Evolutionary conservation across 495 filamentous ascomycete genomes (phyloP), one percentile per base, ranked within the genome.

Genomic region (Hyphodiscus hymeniophilus): DNA sequence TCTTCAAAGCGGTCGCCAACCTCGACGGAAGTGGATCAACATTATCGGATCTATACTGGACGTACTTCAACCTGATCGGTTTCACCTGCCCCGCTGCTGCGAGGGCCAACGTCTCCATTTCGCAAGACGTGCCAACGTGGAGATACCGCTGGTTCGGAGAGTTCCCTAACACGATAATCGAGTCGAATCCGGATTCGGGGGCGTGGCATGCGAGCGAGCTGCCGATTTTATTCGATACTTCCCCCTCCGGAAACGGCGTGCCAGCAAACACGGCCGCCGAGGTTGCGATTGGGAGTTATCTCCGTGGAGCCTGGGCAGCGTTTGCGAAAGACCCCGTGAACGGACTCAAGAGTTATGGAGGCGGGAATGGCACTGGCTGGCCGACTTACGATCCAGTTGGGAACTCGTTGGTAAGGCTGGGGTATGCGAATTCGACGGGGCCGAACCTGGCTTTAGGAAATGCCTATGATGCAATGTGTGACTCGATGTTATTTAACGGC

Each of bases 71-170:
- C 42, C 58, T 62, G 22, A 51, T 54, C 22, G 54, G 51, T 12
- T 78, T 74, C 61, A 65, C 59, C 34, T 76, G 74, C 47, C 65
- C 72, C 15, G 61, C 60, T 30, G 58, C 52, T 11, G 36, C 45
- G 12, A 51, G 63, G 22, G 70, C 66, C 11, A 56, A 50, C 28
- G 56, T 60, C 18, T 63, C 64, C 7, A 47, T 52, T 31, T 33
- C 30, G 6, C 52, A 64, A 38, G 54, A 55, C 16, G 62, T 68
- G 6, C 68, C 73, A 0, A 62, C 61, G n/a, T 79, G 73, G 72
- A 67, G 66, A 20, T 76, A 70, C 49, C 67, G 71, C 36, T 79
- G 74, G 54, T 68, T 70, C 42, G 72, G 65, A 7, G 65, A 67
- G 41, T 79, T 67, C 59, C 58, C 65, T 1, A 74, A 73, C 50